Conservation (phyloP, 352 stramenopile species). For the Achlya hypogyna region DNA sequence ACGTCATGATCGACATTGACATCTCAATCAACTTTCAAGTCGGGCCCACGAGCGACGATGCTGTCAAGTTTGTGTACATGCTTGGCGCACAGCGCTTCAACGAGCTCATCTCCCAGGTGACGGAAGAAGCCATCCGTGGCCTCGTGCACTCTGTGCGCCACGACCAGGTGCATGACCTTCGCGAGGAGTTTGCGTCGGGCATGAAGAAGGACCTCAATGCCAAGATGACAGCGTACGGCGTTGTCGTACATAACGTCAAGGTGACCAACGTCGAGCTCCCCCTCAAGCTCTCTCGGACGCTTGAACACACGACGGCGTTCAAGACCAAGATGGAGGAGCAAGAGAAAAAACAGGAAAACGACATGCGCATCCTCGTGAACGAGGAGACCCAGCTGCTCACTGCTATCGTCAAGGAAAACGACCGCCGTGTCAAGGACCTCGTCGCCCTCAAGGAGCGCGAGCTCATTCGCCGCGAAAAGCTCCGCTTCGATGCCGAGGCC, state of each 20-base stretch:
- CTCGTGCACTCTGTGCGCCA: constrained; percentile 75
- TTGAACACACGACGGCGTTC: constrained; percentile 77
- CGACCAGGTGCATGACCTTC: constrained; percentile 71
- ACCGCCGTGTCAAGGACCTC: constrained; percentile 65
- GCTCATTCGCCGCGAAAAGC: constrained; percentile 66
- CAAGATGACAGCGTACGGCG: constrained; percentile 58
- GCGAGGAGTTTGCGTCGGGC: constrained; percentile 67
- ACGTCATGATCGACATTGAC: constrained; percentile 86
- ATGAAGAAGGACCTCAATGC: constrained; percentile 80
- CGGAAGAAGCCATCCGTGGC: constrained; percentile 64
- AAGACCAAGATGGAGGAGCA: constrained; percentile 84
- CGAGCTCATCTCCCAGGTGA: constrained; percentile 71
- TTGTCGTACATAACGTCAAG: constrained; percentile 84
- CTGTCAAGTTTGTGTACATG: constrained; percentile 75
- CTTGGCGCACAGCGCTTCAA: constrained; percentile 78
- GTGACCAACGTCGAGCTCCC: constrained; percentile 78
- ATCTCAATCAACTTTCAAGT: constrained; percentile 85
- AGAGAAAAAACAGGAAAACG: constrained; percentile 86
- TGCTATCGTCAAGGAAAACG: constrained; percentile 69
- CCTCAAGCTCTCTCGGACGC: constrained; percentile 40
- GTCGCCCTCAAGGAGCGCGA: constrained; percentile 52
- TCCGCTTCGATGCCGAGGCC: constrained; percentile 57
- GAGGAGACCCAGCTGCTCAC: constrained; percentile 78
- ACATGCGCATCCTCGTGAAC: constrained; percentile 70
- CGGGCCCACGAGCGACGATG: constrained; percentile 60